These are phyloP conservation scores for Pseudevernia furfuracea DNA, from an alignment of 495 filamentous ascomycete species.

Conservation along the genomic window DNA sequence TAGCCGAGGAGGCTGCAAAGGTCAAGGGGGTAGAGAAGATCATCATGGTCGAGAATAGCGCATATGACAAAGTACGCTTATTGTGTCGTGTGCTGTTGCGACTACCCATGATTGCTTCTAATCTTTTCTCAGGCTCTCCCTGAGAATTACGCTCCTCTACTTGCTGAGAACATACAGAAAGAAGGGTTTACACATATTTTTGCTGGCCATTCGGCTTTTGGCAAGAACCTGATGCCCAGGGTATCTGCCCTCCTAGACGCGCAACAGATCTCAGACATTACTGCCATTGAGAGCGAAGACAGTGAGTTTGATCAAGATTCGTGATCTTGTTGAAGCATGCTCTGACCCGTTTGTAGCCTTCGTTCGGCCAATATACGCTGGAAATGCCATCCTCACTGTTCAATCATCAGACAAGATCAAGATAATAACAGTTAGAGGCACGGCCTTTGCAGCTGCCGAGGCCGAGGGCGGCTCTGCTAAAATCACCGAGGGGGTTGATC, in stretches of 20 bases:
- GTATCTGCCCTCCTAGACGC: slow-evolving; percentile 89
- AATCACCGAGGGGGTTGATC: slow-evolving; percentile 41
- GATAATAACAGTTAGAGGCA: slow-evolving; percentile 84
- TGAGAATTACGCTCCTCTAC: slow-evolving; percentile 88
- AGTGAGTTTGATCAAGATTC: slow-evolving; percentile 40
- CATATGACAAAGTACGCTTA: slow-evolving; percentile 74
- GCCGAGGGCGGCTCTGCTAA: slow-evolving; percentile 44
- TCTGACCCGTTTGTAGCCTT: slow-evolving; percentile 48
- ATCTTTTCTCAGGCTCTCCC: slow-evolving; percentile 59
- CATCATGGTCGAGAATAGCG: slow-evolving; percentile 74
- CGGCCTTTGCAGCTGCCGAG: slow-evolving; percentile 59
- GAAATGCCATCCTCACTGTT: slow-evolving; percentile 95
- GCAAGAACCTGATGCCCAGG: slow-evolving; percentile 91
- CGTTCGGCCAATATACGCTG: slow-evolving; percentile 93
- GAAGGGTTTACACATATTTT: slow-evolving; percentile 86
- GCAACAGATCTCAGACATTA: slow-evolving; percentile 91
- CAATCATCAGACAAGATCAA: slow-evolving; percentile 82
- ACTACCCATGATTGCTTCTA: background rate
- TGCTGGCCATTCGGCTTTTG: slow-evolving; percentile 87
- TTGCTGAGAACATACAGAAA: slow-evolving; percentile 93
- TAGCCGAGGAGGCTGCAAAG: slow-evolving; percentile 83
- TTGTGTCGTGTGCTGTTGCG: background rate
- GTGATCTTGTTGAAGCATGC: background rate
- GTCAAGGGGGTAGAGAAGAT: slow-evolving; percentile 86
- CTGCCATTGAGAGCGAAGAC: slow-evolving; percentile 75